Evolutionary conservation across 1,284 basidiomycete genomes (phyloP), one percentile per base, ranked within the genome.

Genomic region (Pseudozyma sp.): DNA sequence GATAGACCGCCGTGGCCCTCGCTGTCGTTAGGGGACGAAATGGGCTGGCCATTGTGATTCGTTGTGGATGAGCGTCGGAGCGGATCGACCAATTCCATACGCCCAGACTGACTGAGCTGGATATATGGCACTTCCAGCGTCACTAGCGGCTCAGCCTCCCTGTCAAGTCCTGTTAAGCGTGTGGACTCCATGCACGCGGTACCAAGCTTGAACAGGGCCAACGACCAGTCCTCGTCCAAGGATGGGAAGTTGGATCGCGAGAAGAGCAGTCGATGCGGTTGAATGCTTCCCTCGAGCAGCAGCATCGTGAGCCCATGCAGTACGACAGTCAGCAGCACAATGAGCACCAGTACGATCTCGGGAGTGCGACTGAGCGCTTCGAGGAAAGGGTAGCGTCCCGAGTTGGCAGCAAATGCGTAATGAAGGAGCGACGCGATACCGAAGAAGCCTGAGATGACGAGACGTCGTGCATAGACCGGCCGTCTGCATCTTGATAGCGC

Each of bases 111-210:
- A n/a, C 58, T 54, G 16, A 83, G 61, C 52, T 83, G 79, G 62
- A 83, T 72, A 59, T 76, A 81, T 3, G 82, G 80, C 4, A 56
- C 63, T n/a, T 65, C 57, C 53, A 67, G 75, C 10, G 69, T 68
- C 5, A 72, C 57, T 13, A 81, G 59, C 10, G 68, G 62, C 9
- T 70, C 70, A n/a, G 80, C 58, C 50, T 83, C 78, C 18, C 67
- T 60, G 12, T 76, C 71, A 6, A 83, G 35, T 8, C 82, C 79
- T 5, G 74, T 78, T 14, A 81, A 70, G 4, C 77, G 70, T 3
- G 82, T 81, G 45, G 81, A 80, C 50, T 82, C 75, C 55, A 83
- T 76, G 51, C 82, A 83, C 5, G 79, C 77, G 5, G 81, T 77
- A 11, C 81, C 81, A 19, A 83, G 59, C 61, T 82, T 82, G 73